These are phyloP conservation scores for Fibroporia radiculosa DNA, from an alignment of 768 basidiomycete genomes.

Conservation along the genomic window DNA sequence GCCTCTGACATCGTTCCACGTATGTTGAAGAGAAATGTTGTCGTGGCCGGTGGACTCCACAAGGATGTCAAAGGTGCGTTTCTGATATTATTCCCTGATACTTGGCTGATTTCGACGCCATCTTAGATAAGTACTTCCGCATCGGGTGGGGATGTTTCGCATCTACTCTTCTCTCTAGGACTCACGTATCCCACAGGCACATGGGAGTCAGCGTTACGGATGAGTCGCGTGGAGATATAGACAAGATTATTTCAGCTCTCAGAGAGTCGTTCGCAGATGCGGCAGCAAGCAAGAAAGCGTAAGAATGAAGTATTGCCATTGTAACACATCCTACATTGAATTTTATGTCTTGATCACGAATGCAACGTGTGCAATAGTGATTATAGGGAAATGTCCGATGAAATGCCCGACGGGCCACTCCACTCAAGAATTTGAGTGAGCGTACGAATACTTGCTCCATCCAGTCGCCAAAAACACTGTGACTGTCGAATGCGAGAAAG, in stretches of 20 bases:
- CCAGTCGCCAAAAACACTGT: no score
- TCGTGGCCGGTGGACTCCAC: constrained; percentile 87
- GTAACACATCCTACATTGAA: not conserved
- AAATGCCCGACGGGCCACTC: not conserved
- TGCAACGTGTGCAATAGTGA: not conserved
- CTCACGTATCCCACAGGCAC: constrained; percentile 41
- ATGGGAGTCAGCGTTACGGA: constrained; percentile 88
- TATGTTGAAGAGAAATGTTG: constrained; percentile 60
- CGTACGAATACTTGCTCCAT: no score
- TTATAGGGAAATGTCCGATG: not conserved
- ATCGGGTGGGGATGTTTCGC: constrained; percentile 54
- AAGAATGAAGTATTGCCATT: constrained; percentile 1
- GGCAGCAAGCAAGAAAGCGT: constrained; percentile 19
- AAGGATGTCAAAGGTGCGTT: constrained; percentile 68
- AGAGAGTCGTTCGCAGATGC: constrained; percentile 45
- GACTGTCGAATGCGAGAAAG: no score
- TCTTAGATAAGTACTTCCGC: constrained; percentile 83
- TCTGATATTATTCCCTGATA: constrained; percentile 1
- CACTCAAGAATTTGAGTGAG: not conserved
- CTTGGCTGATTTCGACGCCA: not conserved
- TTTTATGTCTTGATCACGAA: not conserved
- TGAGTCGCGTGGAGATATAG: constrained; percentile 61
- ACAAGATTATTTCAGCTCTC: constrained; percentile 60
- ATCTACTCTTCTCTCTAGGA: not conserved
- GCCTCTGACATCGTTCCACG: constrained; percentile 73